phyloP scores from a whole-genome alignment of 2,329 filamentous ascomycete genomes.

The Balansia obtecta region DNA sequence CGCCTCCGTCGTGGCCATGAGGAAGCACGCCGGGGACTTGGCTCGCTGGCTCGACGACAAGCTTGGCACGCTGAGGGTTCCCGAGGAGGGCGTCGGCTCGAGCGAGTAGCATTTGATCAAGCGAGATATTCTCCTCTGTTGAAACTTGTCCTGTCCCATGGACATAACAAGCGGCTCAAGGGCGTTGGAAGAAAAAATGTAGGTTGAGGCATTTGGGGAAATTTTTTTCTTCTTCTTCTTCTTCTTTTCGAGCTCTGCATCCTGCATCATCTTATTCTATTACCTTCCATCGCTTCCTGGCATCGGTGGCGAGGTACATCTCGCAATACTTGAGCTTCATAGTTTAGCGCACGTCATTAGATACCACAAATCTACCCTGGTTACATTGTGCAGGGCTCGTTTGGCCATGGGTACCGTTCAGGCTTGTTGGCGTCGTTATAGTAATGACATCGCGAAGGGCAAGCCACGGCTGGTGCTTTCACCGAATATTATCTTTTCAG shows the following conservation, averaged over 20 bases:
- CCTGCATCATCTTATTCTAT: too few relatives aligned
- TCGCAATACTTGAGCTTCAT: background rate
- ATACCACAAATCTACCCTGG: background rate
- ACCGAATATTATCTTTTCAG: too few relatives aligned
- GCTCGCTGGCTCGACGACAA: conserved; percentile 48
- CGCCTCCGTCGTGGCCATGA: conserved; percentile 36
- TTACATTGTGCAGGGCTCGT: too few relatives aligned
- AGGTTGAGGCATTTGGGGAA: background rate
- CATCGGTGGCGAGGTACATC: background rate
- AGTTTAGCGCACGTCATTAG: background rate
- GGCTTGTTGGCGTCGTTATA: too few relatives aligned
- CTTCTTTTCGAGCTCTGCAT: background rate
- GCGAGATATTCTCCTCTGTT: too few relatives aligned
- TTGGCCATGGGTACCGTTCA: too few relatives aligned
- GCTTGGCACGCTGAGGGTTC: conserved; percentile 39
- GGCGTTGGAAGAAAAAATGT: conserved; percentile 1
- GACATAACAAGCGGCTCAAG: too few relatives aligned
- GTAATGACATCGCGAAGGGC: too few relatives aligned
- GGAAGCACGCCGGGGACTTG: conserved; percentile 46
- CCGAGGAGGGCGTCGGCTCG: conserved; percentile 35
- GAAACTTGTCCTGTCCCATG: too few relatives aligned
- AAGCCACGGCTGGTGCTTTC: too few relatives aligned
- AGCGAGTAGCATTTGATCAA: conserved; percentile 1
- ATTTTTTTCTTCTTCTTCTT: too few relatives aligned
- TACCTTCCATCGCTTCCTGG: too few relatives aligned